phyloP scores from a whole-genome alignment of 176 grass and related monocot genomes.

The Areca catechu region DNA sequence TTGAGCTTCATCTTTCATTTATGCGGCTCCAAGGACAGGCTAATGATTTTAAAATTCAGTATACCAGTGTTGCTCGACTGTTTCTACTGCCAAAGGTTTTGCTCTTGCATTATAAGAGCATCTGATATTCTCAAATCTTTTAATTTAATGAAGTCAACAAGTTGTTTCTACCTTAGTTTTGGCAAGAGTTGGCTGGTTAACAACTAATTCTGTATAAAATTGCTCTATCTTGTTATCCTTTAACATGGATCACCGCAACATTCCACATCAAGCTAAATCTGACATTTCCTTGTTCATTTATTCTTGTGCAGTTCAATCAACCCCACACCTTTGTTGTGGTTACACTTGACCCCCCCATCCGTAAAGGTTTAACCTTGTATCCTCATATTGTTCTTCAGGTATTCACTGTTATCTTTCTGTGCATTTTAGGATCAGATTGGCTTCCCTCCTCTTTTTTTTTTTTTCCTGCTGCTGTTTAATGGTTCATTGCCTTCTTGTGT shows the following conservation, averaged over 20 bases:
- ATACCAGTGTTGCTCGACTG: slow-evolving; percentile 82
- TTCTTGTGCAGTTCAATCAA: slow-evolving; percentile 56
- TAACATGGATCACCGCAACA: too few relatives aligned
- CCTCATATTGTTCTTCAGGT: slow-evolving; percentile 99
- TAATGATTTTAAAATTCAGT: slow-evolving; percentile 99
- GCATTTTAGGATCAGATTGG: too few relatives aligned
- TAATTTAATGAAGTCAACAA: too few relatives aligned
- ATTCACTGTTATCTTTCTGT: not conserved
- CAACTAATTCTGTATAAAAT: too few relatives aligned
- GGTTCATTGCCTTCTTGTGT: too few relatives aligned
- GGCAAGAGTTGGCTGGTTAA: too few relatives aligned
- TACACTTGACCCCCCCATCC: slow-evolving; percentile 90
- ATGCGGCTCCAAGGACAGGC: slow-evolving; percentile 84
- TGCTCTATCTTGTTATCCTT: too few relatives aligned
- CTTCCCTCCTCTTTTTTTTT: not conserved
- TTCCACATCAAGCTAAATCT: too few relatives aligned
- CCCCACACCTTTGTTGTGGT: slow-evolving; percentile 93
- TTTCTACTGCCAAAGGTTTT: slow-evolving; percentile 86
- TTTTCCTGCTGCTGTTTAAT: slow-evolving; percentile 23
- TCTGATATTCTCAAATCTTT: too few relatives aligned
- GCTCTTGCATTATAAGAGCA: too few relatives aligned
- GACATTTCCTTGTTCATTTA: slow-evolving; percentile 1
- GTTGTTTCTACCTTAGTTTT: too few relatives aligned
- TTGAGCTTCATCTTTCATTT: slow-evolving; percentile 86
- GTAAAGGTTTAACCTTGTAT: slow-evolving; percentile 92